Evolutionary conservation across 192 early-diverging fungal genomes (phyloP), one percentile per base, ranked within the genome.

Genomic region (Entomortierella lignicola): DNA sequence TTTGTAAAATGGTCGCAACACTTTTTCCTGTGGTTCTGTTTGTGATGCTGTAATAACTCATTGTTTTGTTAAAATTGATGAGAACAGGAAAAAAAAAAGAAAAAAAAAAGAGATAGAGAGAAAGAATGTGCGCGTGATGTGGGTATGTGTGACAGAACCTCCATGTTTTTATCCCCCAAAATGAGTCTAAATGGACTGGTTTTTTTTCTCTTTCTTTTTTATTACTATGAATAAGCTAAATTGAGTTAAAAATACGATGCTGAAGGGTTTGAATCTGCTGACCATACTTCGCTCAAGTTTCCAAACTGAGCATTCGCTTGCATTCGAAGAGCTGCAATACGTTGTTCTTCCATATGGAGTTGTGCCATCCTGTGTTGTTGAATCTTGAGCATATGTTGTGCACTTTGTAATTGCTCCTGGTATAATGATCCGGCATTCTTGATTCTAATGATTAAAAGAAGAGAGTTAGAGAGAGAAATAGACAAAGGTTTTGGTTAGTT

Each of bases 321-420:
- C 29, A 62, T 43, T 7, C 75, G 66, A 43, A 69, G 54, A 13
- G 53, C 47, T 4, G 62, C 68, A 29, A 79, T 56, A 5, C 57
- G 55, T 32, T 66, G 62, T 42, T 70, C 75, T 25, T 70, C 67
- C 52, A 48, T 10, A 20, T 66, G 75, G 1, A 79, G 56, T 26
- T 79, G 62, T 20, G 66, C 67, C 63, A 79, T 59, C 51, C 75
- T 61, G 29, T 79, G 62, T 27, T 70, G 62, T 39, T 79, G 75
- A 13, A 60, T 52, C 34, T 65, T 69, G 17, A 79, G 67, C 56
- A 79, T 59, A 8, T 69, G 54, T 27, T 79, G 67, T 12, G 68
- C 75, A 7, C 57, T 34, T 23, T 59, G 27, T 18, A 79, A 39
- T 34, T 79, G 75, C 15, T 70, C 68, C 15, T 56, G 55, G 20